Evolutionary conservation across 2,329 filamentous ascomycete genomes (phyloP).

Genomic region (Lachnellula arida): DNA sequence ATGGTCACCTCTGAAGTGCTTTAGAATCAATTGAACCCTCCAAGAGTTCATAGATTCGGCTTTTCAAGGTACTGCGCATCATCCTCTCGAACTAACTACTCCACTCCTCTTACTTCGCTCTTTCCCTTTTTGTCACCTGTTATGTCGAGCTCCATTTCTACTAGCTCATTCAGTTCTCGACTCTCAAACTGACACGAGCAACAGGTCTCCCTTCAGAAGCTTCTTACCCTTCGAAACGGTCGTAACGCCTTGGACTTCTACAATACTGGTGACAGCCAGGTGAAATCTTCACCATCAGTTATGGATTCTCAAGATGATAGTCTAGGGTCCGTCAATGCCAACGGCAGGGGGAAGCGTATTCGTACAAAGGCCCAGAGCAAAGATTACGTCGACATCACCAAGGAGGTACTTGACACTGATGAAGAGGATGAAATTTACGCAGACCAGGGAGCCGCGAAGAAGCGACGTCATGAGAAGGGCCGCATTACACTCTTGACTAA

Average conservation of each 20-base stretch:
- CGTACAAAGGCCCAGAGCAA: constrained; percentile 13
- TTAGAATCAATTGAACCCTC: neutral
- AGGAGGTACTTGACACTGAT: constrained; percentile 15
- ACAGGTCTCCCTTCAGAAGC: constrained; percentile 42
- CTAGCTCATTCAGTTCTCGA: neutral
- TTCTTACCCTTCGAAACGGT: constrained; percentile 43
- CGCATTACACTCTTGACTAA: constrained; percentile 12
- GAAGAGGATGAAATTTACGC: constrained; percentile 17
- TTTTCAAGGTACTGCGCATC: neutral
- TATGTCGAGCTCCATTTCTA: neutral
- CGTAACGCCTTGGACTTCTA: constrained; percentile 40
- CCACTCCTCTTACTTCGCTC: neutral
- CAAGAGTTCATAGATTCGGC: neutral
- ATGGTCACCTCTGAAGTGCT: neutral
- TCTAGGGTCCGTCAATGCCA: constrained; percentile 12
- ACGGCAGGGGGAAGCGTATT: constrained; percentile 19
- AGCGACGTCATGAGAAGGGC: constrained; percentile 22
- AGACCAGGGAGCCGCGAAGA: constrained; percentile 17
- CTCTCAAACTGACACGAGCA: neutral
- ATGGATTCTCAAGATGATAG: constrained; percentile 9
- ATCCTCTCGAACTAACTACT: neutral
- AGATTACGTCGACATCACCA: constrained; percentile 20
- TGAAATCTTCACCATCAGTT: constrained; percentile 7
- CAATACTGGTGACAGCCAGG: constrained; percentile 24
- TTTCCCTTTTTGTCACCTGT: neutral